Conservation (phyloP, 768 basidiomycete species). For the Erythrobasidium yunnanense region DNA sequence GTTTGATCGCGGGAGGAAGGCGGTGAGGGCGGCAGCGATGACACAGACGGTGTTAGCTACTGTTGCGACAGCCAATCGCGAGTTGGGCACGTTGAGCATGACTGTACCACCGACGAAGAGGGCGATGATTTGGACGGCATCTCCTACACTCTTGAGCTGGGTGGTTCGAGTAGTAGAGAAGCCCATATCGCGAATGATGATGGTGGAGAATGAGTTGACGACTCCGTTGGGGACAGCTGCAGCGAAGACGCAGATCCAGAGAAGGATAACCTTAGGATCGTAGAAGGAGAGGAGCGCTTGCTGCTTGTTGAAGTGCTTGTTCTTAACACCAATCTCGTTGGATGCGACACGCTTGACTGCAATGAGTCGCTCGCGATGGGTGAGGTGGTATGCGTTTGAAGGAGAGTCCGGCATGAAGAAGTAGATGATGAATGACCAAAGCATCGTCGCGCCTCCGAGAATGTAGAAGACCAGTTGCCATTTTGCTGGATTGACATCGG, state of each 20-base stretch:
- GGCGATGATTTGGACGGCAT: neutral
- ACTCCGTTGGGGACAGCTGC: constrained; percentile 1
- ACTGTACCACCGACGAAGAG: neutral
- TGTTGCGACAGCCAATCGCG: neutral
- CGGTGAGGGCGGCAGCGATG: neutral
- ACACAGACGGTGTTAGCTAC: neutral
- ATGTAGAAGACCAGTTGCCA: neutral
- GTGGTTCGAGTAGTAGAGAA: neutral
- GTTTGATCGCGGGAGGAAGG: neutral
- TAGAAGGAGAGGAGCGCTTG: neutral
- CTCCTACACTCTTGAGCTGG: constrained; percentile 1
- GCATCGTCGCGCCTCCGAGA: neutral
- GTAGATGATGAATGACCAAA: neutral
- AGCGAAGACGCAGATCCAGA: neutral
- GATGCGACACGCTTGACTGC: neutral
- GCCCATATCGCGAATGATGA: neutral
- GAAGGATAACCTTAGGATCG: neutral
- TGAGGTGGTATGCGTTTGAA: neutral
- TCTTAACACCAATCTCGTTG: neutral
- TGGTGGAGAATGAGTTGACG: neutral
- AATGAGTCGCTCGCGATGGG: neutral
- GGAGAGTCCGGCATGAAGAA: constrained; percentile 1
- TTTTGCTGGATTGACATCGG: neutral
- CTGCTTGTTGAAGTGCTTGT: neutral
- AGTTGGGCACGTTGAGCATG: neutral